Conservation (phyloP, 2,329 filamentous ascomycete genomes). For the Didymella sp. region DNA sequence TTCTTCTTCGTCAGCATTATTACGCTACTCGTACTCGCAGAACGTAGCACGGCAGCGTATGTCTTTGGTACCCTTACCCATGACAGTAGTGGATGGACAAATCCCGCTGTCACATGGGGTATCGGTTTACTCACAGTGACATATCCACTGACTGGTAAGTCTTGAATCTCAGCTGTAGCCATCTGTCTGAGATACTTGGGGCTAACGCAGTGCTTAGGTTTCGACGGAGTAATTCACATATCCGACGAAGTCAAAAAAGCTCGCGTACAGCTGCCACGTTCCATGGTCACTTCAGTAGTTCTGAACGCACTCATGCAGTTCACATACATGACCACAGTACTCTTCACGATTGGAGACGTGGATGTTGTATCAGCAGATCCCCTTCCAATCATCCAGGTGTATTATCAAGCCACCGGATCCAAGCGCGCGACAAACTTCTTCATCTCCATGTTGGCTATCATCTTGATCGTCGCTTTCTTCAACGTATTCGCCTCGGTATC, state of each 20-base stretch:
- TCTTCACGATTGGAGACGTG: background rate
- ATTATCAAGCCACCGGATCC: background rate
- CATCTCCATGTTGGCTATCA: background rate
- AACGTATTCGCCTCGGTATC: background rate
- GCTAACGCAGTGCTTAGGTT: background rate
- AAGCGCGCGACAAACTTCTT: background rate
- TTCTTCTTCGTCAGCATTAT: background rate
- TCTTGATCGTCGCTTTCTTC: background rate
- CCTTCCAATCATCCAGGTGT: background rate
- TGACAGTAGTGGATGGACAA: background rate
- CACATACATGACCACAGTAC: background rate
- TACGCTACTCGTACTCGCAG: background rate
- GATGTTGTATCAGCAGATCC: background rate
- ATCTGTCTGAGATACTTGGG: too few relatives aligned
- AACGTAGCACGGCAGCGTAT: background rate
- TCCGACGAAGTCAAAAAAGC: background rate
- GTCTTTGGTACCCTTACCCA: background rate
- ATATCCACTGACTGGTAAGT: background rate
- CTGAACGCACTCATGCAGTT: background rate
- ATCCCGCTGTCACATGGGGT: background rate
- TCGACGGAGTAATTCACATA: background rate
- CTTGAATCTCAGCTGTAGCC: background rate
- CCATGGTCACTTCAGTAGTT: background rate
- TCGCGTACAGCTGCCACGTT: background rate
- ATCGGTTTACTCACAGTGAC: background rate